Conservation (phyloP, 2,329 filamentous ascomycete genomes). For the Thermothelomyces thermophilus region DNA sequence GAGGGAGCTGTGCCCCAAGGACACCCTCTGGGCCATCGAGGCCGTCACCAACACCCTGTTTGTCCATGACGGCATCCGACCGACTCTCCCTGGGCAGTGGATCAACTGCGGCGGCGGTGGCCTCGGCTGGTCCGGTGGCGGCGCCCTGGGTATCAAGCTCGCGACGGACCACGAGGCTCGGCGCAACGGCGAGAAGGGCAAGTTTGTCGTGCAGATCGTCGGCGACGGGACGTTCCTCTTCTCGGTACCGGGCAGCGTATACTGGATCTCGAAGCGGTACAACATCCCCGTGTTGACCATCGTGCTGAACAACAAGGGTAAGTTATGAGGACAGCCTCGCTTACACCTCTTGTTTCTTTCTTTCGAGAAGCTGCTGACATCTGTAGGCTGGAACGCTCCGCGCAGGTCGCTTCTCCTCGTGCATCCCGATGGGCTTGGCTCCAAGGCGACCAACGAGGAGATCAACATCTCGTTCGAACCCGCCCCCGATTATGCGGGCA, state of each 20-base stretch:
- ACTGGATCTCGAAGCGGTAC: constrained; percentile 44
- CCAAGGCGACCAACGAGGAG: constrained; percentile 52
- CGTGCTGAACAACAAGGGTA: constrained; percentile 46
- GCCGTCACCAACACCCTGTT: constrained; percentile 63
- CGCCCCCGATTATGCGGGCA: constrained; percentile 51
- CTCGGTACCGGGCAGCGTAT: constrained; percentile 41
- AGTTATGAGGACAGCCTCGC: constrained; percentile 16
- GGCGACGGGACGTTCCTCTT: constrained; percentile 46
- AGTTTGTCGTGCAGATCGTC: constrained; percentile 44
- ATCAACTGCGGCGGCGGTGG: constrained; percentile 49
- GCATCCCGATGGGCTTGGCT: constrained; percentile 50
- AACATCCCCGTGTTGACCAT: constrained; percentile 43
- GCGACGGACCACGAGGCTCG: constrained; percentile 35
- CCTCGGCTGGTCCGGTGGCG: constrained; percentile 48
- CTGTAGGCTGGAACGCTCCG: constrained; percentile 52
- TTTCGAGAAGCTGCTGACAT: constrained; percentile 7
- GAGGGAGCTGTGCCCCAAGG: constrained; percentile 32
- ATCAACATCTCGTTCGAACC: constrained; percentile 57
- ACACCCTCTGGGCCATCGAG: constrained; percentile 67
- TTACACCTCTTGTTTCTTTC: neutral
- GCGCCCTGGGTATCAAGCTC: constrained; percentile 44
- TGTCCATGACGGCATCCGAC: constrained; percentile 62
- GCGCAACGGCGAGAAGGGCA: constrained; percentile 34
- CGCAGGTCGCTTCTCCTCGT: constrained; percentile 50
- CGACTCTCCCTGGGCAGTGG: constrained; percentile 46